Percentiles rank a stretch among this genome's conserved stretches.
Conservation (phyloP, 805 yeast species). For the Phaffomyces thermotolerans region DNA sequence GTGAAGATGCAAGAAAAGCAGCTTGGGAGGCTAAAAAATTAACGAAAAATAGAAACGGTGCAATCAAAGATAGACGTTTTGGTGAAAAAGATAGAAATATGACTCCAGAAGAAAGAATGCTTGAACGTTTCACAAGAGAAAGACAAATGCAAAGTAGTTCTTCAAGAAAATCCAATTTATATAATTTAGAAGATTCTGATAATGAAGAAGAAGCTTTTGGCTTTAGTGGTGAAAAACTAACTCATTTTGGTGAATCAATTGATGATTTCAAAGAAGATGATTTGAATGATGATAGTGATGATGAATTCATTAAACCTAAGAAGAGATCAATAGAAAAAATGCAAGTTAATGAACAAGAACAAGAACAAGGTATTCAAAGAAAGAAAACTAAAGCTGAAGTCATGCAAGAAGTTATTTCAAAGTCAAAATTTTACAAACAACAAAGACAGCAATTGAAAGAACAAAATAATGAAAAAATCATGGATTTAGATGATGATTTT, state of each 20-base stretch:
- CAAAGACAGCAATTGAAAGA: conserved; percentile 66
- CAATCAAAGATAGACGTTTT: conserved; percentile 77
- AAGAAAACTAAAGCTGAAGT: conserved; percentile 79
- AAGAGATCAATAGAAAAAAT: conserved; percentile 23
- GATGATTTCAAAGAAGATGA: conserved; percentile 49
- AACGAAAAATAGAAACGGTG: conserved; percentile 69
- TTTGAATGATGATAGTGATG: conserved; percentile 34
- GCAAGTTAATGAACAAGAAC: conserved; percentile 27
- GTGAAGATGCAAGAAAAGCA: conserved; percentile 53
- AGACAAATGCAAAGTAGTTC: conserved; percentile 41
- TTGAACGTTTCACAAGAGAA: conserved; percentile 89
- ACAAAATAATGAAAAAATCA: conserved; percentile 50
- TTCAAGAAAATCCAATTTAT: conserved; percentile 51
- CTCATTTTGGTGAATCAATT: conserved; percentile 72
- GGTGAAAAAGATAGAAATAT: conserved; percentile 74
- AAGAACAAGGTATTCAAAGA: conserved; percentile 40
- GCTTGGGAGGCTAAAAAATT: conserved; percentile 59
- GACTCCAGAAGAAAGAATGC: conserved; percentile 89
- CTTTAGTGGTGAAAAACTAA: conserved; percentile 31
- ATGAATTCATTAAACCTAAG: conserved; percentile 26
- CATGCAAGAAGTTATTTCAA: conserved; percentile 79
- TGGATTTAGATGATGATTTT: conserved; percentile 66
- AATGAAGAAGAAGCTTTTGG: conserved; percentile 38
- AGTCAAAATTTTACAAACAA: conserved; percentile 69
- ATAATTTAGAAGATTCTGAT: conserved; percentile 63